A percentile compares a stretch with the other conserved stretches of the same genome.
Evolutionary conservation across 225 moss, liverwort and hornwort species (phyloP).

Genomic region (Rhytidiadelphus loreus): DNA sequence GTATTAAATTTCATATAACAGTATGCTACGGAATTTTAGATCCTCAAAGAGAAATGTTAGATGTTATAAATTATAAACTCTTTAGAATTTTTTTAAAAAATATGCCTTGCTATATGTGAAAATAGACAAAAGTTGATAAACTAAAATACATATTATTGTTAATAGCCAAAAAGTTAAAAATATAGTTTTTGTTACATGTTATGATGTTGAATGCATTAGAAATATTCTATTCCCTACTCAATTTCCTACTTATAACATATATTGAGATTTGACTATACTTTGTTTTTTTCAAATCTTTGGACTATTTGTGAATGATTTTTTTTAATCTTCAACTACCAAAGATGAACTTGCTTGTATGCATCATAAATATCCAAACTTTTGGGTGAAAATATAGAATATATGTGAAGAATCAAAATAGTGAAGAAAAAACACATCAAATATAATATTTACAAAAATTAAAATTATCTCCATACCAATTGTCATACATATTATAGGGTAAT

Average conservation of each 20-base stretch:
- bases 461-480: background rate
- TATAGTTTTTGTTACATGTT: no score
- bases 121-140: background rate
- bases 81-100: background rate
- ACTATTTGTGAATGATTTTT: background rate
- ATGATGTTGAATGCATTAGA: background rate
- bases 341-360: rapidly evolving
- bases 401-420: no score
- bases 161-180: background rate
- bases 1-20: background rate
- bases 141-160: background rate
- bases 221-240: background rate
- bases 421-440: background rate
- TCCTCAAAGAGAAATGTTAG: background rate
- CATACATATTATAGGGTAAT: background rate
- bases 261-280: no score
- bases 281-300: background rate
- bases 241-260: background rate
- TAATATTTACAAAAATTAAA: background rate
- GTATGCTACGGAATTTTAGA: background rate
- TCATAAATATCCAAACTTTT: rapidly evolving
- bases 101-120: rapidly evolving
- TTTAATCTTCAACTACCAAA: background rate
- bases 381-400: background rate
- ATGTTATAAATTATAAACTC: background rate